Percentiles rank a stretch among this genome's conserved stretches.
Evolutionary conservation across 2,329 filamentous ascomycete species (phyloP).

Genomic region (Hypocreales sp.): DNA sequence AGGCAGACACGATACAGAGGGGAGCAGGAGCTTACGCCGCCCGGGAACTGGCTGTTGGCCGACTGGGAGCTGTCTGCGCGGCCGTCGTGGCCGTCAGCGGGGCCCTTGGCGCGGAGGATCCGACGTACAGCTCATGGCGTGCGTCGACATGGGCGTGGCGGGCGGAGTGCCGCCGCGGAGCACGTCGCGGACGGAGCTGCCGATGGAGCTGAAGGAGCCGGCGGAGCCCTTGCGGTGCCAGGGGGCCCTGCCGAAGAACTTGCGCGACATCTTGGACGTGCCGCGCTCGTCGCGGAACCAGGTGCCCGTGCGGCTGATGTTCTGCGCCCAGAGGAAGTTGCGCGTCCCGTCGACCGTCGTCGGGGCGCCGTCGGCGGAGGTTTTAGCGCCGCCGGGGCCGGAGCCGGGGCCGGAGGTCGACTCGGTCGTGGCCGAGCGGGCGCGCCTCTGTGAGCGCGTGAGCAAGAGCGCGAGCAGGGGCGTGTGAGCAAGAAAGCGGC

Average conservation of each 20-base stretch:
- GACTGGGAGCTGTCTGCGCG: conserved; percentile 6
- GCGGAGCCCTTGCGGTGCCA: conserved; percentile 24
- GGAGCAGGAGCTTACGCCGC: conserved; percentile 12
- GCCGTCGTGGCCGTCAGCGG: too few relatives aligned
- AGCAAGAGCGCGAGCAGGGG: too few relatives aligned
- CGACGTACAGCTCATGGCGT: conserved; percentile 5
- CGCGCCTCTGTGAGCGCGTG: too few relatives aligned
- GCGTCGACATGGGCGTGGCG: conserved; percentile 10
- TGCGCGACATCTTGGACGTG: conserved; percentile 14
- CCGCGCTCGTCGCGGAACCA: conserved; percentile 17
- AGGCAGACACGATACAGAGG: not conserved
- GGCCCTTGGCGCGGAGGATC: too few relatives aligned
- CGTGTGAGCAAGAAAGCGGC: too few relatives aligned
- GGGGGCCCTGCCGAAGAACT: conserved; percentile 23
- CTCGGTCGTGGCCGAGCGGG: too few relatives aligned
- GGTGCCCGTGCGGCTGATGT: too few relatives aligned
- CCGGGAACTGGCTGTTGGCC: conserved; percentile 14
- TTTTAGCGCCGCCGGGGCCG: too few relatives aligned
- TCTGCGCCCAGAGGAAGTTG: too few relatives aligned
- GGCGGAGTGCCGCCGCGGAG: conserved; percentile 20
- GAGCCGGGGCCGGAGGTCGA: too few relatives aligned
- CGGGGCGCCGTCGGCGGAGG: too few relatives aligned
- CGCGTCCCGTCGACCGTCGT: too few relatives aligned
- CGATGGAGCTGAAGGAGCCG: conserved; percentile 20
- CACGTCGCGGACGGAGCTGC: conserved; percentile 25